Conservation (phyloP, 257 asterid genomes). For the Ehretia macrophylla region DNA sequence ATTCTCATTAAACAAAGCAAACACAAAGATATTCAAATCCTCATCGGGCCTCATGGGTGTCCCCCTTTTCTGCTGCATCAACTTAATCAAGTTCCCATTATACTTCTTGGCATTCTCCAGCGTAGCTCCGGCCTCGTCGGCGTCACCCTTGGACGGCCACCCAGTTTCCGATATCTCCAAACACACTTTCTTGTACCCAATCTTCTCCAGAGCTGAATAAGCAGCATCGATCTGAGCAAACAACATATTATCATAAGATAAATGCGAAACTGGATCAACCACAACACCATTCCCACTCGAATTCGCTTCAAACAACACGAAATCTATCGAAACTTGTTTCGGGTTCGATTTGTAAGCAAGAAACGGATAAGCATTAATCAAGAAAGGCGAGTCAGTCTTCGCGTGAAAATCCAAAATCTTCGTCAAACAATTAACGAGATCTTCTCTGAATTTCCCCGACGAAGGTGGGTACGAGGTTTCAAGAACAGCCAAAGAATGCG, state of each 20-base stretch:
- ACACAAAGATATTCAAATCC: constrained; percentile 57
- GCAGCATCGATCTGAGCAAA: constrained; percentile 84
- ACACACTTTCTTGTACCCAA: constrained; percentile 64
- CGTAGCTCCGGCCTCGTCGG: constrained; percentile 75
- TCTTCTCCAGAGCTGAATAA: constrained; percentile 50
- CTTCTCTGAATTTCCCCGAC: constrained; percentile 58
- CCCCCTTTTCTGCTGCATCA: constrained; percentile 52
- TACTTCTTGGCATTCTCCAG: constrained; percentile 70
- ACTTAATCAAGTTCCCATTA: constrained; percentile 58
- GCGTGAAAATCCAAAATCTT: constrained; percentile 58
- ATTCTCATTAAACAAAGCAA: constrained; percentile 82
- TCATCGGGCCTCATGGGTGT: constrained; percentile 70
- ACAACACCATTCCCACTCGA: constrained; percentile 19
- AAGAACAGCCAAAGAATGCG: constrained; percentile 68
- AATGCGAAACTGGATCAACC: constrained; percentile 44
- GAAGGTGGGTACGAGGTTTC: constrained; percentile 83
- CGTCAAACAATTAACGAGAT: constrained; percentile 40
- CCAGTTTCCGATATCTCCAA: constrained; percentile 88
- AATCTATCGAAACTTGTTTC: constrained; percentile 56
- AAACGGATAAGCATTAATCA: constrained; percentile 73
- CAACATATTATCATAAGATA: constrained; percentile 73
- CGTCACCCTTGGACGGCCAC: constrained; percentile 89
- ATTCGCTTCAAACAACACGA: constrained; percentile 51
- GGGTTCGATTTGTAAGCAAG: constrained; percentile 76
- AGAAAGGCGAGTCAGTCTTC: constrained; percentile 59